Evolutionary conservation across 1,284 basidiomycete species (phyloP).

Genomic region (Tilletia horrida): DNA sequence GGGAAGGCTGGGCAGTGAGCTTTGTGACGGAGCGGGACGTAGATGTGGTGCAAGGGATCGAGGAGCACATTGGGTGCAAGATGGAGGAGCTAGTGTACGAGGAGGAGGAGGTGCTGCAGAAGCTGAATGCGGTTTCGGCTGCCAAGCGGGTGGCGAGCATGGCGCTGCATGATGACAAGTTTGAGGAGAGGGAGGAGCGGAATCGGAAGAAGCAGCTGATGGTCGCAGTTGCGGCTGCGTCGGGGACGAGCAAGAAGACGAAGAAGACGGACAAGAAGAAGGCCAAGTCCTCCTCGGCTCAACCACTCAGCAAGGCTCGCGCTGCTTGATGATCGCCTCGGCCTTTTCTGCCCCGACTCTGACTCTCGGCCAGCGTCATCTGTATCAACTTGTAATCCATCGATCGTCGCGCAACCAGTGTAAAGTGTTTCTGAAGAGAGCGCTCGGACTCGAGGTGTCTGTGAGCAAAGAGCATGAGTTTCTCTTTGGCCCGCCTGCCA

Average conservation of each 20-base stretch:
- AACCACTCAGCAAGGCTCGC: too few species aligned
- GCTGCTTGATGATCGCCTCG: too few species aligned
- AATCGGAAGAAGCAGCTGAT: constrained; percentile 64
- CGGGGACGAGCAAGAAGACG: background rate
- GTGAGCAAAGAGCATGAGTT: too few species aligned
- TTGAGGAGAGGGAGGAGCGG: constrained; percentile 81
- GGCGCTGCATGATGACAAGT: constrained; percentile 78
- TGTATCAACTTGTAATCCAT: too few species aligned
- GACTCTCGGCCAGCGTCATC: too few species aligned
- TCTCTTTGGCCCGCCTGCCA: too few species aligned
- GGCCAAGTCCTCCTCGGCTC: background rate
- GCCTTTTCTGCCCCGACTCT: too few species aligned
- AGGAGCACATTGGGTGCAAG: constrained; percentile 72
- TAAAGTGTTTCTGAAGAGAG: background rate
- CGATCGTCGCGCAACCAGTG: too few species aligned
- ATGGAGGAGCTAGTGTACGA: constrained; percentile 55
- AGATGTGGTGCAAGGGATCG: constrained; percentile 75
- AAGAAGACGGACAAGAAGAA: background rate
- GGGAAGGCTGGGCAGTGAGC: constrained; percentile 82
- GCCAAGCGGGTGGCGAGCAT: constrained; percentile 91
- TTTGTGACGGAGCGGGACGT: constrained; percentile 93
- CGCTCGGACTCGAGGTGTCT: background rate
- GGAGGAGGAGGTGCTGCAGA: constrained; percentile 78
- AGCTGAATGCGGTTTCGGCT: constrained; percentile 80
- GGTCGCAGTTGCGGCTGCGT: background rate